phyloP scores from a whole-genome alignment of 2,329 filamentous ascomycete genomes.

The Pseudogymnoascus sp. region DNA sequence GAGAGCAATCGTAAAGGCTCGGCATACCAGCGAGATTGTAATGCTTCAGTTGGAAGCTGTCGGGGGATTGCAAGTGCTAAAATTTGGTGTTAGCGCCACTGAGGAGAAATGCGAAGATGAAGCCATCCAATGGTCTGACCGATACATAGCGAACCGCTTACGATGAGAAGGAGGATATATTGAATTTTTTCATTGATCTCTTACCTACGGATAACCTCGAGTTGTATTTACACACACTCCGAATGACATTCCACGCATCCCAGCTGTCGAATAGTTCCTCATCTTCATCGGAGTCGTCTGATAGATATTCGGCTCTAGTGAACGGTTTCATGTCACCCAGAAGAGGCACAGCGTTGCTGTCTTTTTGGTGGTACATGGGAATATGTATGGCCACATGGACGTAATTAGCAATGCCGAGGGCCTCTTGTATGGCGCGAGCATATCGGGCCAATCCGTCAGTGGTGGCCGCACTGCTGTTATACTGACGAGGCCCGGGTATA shows the following conservation, averaged over 20 bases:
- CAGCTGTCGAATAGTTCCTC: constrained; percentile 65
- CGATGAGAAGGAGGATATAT: constrained; percentile 10
- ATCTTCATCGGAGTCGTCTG: constrained; percentile 27
- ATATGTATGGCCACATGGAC: constrained; percentile 74
- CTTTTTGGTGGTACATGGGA: constrained; percentile 70
- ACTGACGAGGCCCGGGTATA: constrained; percentile 65
- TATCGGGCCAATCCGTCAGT: constrained; percentile 60
- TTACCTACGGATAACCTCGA: constrained; percentile 74
- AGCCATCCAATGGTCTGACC: neutral
- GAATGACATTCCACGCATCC: constrained; percentile 89
- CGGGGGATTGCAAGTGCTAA: constrained; percentile 45
- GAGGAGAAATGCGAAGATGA: neutral
- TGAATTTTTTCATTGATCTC: constrained; percentile 31
- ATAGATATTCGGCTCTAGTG: constrained; percentile 22
- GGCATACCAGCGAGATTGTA: constrained; percentile 61
- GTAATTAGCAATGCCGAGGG: constrained; percentile 63
- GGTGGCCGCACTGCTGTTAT: constrained; percentile 43
- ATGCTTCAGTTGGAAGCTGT: constrained; percentile 48
- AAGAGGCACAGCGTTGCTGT: constrained; percentile 34
- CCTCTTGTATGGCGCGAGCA: constrained; percentile 75
- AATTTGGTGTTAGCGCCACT: constrained; percentile 1
- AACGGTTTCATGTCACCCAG: constrained; percentile 25
- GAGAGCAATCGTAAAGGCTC: constrained; percentile 58
- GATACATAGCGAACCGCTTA: neutral
- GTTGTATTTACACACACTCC: constrained; percentile 79